Evolutionary conservation across 345 rosid species (phyloP).

Genomic region (Draba incana): DNA sequence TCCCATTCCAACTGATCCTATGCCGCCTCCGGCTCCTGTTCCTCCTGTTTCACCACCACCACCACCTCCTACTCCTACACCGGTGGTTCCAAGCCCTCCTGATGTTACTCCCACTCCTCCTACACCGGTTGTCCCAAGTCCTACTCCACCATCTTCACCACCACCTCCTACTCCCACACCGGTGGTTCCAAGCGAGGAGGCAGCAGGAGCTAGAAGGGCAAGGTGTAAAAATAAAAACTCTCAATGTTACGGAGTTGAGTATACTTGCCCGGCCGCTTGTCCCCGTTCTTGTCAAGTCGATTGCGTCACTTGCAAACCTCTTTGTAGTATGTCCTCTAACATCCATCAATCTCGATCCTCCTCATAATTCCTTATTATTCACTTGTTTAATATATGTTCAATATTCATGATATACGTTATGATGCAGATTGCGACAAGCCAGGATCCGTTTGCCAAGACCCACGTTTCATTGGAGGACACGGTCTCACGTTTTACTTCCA

Average conservation of each 20-base stretch:
- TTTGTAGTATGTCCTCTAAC: constrained; percentile 52
- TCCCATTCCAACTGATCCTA: not conserved
- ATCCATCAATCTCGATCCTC: not conserved
- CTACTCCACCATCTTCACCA: not conserved
- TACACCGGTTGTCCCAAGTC: not conserved
- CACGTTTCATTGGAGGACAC: constrained; percentile 68
- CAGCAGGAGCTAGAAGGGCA: constrained; percentile 39
- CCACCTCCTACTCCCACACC: constrained; percentile 16
- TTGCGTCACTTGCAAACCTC: constrained; percentile 64
- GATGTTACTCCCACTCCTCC: constrained; percentile 17
- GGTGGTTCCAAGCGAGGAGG: not conserved
- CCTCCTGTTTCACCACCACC: constrained; percentile 22
- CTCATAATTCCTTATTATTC: not conserved
- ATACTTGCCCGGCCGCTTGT: constrained; percentile 53
- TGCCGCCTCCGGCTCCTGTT: constrained; percentile 7
- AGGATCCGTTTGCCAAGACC: constrained; percentile 70
- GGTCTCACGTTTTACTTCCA: constrained; percentile 78
- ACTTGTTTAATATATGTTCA: not conserved
- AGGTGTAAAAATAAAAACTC: constrained; percentile 48
- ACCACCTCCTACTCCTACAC: constrained; percentile 17
- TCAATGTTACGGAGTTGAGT: constrained; percentile 50
- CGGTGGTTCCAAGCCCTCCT: constrained; percentile 3
- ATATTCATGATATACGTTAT: not conserved
- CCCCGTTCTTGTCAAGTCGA: constrained; percentile 58
- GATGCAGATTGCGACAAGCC: constrained; percentile 58